These are phyloP conservation scores for Kuraishia capsulata DNA, from an alignment of 805 yeast genomes.

Conservation along the genomic window DNA sequence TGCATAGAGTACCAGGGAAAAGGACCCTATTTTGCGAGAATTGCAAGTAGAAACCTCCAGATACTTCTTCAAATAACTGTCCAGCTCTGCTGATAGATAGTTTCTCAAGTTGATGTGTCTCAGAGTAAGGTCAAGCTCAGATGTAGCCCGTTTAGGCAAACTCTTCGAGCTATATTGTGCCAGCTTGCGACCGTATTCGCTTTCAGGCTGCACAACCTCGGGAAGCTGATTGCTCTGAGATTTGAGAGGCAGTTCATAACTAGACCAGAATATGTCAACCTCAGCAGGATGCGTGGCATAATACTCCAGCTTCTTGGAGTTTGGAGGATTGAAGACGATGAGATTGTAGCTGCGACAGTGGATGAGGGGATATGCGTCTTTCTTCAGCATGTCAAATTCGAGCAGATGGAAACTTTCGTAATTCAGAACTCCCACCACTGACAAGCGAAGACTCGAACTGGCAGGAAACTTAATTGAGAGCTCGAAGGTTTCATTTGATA, in stretches of 20 bases:
- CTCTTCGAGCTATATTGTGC: slow-evolving; percentile 1
- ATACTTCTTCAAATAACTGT: slow-evolving; percentile 8
- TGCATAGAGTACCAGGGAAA: too few relatives aligned
- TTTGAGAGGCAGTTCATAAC: too few relatives aligned
- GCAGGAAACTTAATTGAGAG: background rate
- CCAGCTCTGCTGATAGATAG: slow-evolving; percentile 14
- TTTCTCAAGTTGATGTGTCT: slow-evolving; percentile 21
- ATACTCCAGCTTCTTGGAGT: slow-evolving; percentile 62
- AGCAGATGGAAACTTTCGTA: background rate
- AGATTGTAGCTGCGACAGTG: slow-evolving; percentile 12
- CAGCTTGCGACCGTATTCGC: background rate
- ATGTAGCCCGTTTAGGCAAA: slow-evolving; percentile 5
- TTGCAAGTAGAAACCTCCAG: background rate
- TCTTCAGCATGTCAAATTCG: background rate
- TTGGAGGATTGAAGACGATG: slow-evolving; percentile 63
- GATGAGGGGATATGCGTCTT: background rate
- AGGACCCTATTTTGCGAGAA: too few relatives aligned
- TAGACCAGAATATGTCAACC: slow-evolving; percentile 39
- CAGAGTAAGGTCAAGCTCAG: slow-evolving; percentile 16
- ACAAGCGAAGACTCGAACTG: background rate
- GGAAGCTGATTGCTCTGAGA: too few relatives aligned
- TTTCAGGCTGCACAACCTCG: background rate
- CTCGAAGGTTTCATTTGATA: background rate
- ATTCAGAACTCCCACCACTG: background rate
- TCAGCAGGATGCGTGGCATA: slow-evolving; percentile 67